Base-by-base conservation (phyloP, 805 yeast species). In the Candida golubevii region DNA sequence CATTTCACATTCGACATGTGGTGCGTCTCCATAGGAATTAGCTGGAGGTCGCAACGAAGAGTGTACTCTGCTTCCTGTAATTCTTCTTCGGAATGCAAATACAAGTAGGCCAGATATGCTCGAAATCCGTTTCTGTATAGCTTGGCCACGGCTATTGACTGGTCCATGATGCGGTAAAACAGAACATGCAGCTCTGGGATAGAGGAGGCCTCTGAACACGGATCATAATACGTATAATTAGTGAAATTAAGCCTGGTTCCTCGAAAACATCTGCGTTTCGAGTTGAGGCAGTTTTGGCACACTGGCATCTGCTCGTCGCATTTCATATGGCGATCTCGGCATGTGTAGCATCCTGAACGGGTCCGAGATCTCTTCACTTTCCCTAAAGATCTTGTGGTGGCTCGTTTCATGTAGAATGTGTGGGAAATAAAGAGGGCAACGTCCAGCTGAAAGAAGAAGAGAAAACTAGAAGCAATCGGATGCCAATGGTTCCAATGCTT, bases 221-320 rank as follows among this genome's bases (percentile, higher is more conserved):
- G 75, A 39, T 67, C 61, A 49, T 63, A 69, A 31, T 66, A 57
- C 33, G 65, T 65, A 47, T 66, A 68, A 51, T 63, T 77, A 32
- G 72, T 65, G 54, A 75, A 74, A 51, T 73, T 75, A 36, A 73
- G 59, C 42, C 77, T 63, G 10, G 66, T 58, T 1, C 80, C 80
- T 44, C 77, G 59, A 51, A 69, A 67, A 50, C 82, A 77, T 37
- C 62, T 63, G 33, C 78, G 62, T 38, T 71, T 68, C 8, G 79
- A 71, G 42, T 74, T 76, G 39, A 74, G 64, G 58, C 85, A 69
- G 54, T 80, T 78, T 33, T 72, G 68, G 59, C 87, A 82, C 30
- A 75, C 75, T 1, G 87, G 87, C 43, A 74, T 74, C 34, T 71
- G 75, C 57, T 79, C 84, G 55, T 82, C 86, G 61, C 87, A 82